phyloP scores from a whole-genome alignment of 2,329 filamentous ascomycete genomes.

The Beauveria sp. region DNA sequence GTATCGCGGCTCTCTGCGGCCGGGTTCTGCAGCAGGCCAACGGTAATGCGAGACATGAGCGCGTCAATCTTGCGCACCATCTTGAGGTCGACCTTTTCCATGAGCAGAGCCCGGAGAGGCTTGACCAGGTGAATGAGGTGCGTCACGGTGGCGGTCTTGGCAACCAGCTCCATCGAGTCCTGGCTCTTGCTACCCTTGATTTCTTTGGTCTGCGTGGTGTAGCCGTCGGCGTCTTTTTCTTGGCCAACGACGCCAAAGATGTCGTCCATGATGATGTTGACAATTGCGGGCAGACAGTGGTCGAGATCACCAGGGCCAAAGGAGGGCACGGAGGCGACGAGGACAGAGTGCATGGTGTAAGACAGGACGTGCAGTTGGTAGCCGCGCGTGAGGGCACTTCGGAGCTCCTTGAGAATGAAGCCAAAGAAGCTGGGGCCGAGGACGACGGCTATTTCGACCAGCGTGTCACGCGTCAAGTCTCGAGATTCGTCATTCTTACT shows the following conservation, averaged over 20 bases:
- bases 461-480: conserved; percentile 82
- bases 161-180: conserved; percentile 90
- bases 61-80: conserved; percentile 88
- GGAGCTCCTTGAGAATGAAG: conserved; percentile 87
- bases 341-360: conserved; percentile 86
- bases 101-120: conserved; percentile 70
- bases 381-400: conserved; percentile 72
- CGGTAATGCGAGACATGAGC: conserved; percentile 71
- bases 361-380: conserved; percentile 94
- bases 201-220: conserved; percentile 92
- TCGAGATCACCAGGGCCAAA: conserved; percentile 79
- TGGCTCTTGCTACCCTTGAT: conserved; percentile 97
- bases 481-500: conserved; percentile 83
- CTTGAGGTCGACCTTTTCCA: conserved; percentile 75
- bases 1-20: conserved; percentile 72
- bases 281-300: conserved; percentile 72
- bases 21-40: conserved; percentile 75
- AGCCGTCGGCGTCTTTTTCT: conserved; percentile 95
- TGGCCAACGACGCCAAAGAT: conserved; percentile 88
- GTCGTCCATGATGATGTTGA: conserved; percentile 90
- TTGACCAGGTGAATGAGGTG: conserved; percentile 67
- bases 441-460: conserved; percentile 73
- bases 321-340: conserved; percentile 65
- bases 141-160: conserved; percentile 69
- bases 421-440: conserved; percentile 78